Conservation (phyloP, 306 rosid species). For the Cucumis hystrix region DNA sequence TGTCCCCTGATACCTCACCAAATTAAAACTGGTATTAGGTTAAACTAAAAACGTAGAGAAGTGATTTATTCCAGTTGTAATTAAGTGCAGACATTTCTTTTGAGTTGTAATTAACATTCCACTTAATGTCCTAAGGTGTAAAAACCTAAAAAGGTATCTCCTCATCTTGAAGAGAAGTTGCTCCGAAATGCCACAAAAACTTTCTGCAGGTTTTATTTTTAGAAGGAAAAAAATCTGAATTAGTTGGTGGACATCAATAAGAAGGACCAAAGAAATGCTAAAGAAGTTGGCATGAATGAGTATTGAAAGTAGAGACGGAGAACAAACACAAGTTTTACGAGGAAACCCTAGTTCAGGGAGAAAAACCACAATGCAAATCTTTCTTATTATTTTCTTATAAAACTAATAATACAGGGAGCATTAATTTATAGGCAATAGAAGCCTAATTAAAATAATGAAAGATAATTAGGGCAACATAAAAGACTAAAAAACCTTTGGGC, state of each 20-base stretch:
- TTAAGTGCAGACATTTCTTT: not conserved
- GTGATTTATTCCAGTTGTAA: not conserved
- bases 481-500: too few species aligned
- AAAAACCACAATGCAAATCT: too few species aligned
- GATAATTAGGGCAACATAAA: too few species aligned
- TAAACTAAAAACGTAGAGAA: slow-evolving; percentile 4
- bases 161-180: not conserved
- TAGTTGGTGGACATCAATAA: not conserved
- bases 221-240: not conserved
- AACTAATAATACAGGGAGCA: too few species aligned
- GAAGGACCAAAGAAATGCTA: not conserved
- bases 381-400: too few species aligned
- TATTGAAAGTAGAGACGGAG: too few species aligned
- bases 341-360: too few species aligned
- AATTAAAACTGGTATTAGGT: slow-evolving; percentile 1
- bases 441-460: too few species aligned
- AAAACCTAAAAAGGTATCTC: not conserved
- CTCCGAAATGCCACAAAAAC: not conserved
- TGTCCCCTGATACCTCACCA: slow-evolving; percentile 78
- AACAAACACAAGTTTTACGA: too few species aligned
- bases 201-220: not conserved
- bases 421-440: too few species aligned
- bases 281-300: not conserved
- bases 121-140: not conserved
- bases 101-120: not conserved